Base-by-base conservation (phyloP, 2,329 filamentous ascomycete species). In the Venturia nashicola region DNA sequence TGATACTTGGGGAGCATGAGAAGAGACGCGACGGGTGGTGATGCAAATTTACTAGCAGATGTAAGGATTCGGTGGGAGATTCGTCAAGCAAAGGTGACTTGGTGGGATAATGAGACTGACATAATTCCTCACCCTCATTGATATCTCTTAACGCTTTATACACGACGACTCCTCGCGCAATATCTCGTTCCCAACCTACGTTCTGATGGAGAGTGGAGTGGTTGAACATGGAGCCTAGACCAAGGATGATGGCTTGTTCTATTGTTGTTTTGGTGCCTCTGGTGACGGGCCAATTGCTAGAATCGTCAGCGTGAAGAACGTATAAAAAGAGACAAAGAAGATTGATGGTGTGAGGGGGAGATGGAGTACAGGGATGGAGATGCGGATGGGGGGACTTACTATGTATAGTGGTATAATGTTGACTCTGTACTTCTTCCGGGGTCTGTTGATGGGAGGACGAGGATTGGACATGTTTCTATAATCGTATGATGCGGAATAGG, bases 211-310 rank as follows among this genome's bases (percentile, higher is more conserved):
- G 68, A 0, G 71, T 72, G 3, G 80, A 82, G 67, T 85, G 82
- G 65, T 85, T 84, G 73, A 84, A 84, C 79, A 84, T 82, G 63
- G 76, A 79, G 18, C 82, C 82, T 0, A 85, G 72, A 2, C 82
- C 82, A 44, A 84, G 74, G 39, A 83, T 75, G 2, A 84, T 72
- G 11, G 80, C 82, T 72, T 84, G 81, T 11, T 68, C 23, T 11
- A 23, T 61, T 44, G 9, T 48, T 46, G 32, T 61, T 36, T 44
- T 55, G 14, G 46, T 5, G 3, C 12, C 34, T 61, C 70, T 68
- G 16, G 63, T 64, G 20, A 67, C 65, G 14, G 76, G 76, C 79
- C 78, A 81, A 67, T 80, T 80, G 67, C 75, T 77, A 64, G 46
- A 18, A 6, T 34, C 8, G 14, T 61, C 9, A 59, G 34, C 2